Conservation (phyloP, 2,329 filamentous ascomycete species). For the Exophiala dermatitidis region DNA sequence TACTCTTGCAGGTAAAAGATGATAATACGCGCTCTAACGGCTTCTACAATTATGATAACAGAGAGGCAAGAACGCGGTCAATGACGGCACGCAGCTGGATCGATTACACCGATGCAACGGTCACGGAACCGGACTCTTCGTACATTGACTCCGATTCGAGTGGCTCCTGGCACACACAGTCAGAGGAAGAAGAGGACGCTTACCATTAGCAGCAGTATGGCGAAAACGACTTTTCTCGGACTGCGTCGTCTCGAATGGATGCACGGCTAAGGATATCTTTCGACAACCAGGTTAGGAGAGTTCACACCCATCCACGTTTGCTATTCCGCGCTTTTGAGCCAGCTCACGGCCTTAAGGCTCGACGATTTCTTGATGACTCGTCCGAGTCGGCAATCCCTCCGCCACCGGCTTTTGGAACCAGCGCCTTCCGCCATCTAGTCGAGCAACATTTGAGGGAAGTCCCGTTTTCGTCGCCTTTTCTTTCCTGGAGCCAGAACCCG, state of each 20-base stretch:
- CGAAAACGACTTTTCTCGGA: neutral
- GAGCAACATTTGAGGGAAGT: slow-evolving; percentile 9
- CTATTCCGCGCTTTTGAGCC: slow-evolving; percentile 14
- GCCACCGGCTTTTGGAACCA: slow-evolving; percentile 5
- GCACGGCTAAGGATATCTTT: slow-evolving; percentile 4
- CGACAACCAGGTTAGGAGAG: slow-evolving; percentile 1
- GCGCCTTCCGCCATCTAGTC: neutral
- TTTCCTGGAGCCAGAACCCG: slow-evolving; percentile 9
- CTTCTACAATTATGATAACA: neutral
- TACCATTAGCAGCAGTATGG: neutral
- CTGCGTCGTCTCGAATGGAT: neutral
- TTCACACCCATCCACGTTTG: neutral
- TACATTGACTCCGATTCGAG: neutral
- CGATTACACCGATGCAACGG: neutral
- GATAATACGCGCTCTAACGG: neutral
- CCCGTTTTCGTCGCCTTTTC: slow-evolving; percentile 11
- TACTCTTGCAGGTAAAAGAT: too few species aligned
- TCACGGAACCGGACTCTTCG: neutral
- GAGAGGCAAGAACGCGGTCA: too few species aligned
- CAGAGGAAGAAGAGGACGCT: neutral
- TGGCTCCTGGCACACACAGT: neutral
- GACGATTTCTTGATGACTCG: slow-evolving; percentile 1
- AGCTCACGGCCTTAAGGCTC: slow-evolving; percentile 6
- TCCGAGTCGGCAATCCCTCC: neutral
- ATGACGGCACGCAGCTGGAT: too few species aligned